phyloP scores from a whole-genome alignment of 2,329 filamentous ascomycete species.

The Aspergillus oerlinghausenensis region DNA sequence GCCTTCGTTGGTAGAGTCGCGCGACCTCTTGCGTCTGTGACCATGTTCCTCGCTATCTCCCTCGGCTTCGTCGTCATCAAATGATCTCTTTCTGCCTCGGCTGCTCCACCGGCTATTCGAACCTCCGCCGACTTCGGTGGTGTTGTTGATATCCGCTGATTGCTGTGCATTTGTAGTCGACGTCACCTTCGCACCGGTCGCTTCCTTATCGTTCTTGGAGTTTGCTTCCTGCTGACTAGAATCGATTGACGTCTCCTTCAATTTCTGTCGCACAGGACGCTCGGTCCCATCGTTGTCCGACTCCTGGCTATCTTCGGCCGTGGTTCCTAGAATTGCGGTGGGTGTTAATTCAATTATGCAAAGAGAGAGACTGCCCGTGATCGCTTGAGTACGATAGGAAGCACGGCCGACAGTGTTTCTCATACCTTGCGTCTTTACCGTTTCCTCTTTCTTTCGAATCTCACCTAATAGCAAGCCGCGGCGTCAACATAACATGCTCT shows the following conservation, averaged over 20 bases:
- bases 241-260: slow-evolving; percentile 59
- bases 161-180: slow-evolving; percentile 5
- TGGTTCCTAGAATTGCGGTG: slow-evolving; percentile 12
- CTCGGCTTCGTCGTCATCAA: slow-evolving; percentile 28
- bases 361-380: no score
- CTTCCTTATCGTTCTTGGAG: background rate
- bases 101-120: slow-evolving; percentile 18
- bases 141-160: slow-evolving; percentile 7
- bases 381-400: background rate
- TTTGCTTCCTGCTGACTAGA: slow-evolving; percentile 21
- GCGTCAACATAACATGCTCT: background rate
- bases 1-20: slow-evolving; percentile 36
- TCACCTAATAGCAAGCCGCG: slow-evolving; percentile 1
- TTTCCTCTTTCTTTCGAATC: slow-evolving; percentile 5
- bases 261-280: slow-evolving; percentile 55
- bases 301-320: slow-evolving; percentile 24
- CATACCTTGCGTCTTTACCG: slow-evolving; percentile 13
- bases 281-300: slow-evolving; percentile 46
- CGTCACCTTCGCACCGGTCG: background rate
- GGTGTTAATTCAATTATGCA: background rate
- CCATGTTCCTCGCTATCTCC: slow-evolving; percentile 26
- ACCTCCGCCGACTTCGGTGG: slow-evolving; percentile 4
- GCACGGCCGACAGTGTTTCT: background rate
- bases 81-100: slow-evolving; percentile 31
- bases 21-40: slow-evolving; percentile 39